These are phyloP conservation scores for Coemansia reversa DNA, from an alignment of 192 early-diverging fungal species.

Conservation along the genomic window DNA sequence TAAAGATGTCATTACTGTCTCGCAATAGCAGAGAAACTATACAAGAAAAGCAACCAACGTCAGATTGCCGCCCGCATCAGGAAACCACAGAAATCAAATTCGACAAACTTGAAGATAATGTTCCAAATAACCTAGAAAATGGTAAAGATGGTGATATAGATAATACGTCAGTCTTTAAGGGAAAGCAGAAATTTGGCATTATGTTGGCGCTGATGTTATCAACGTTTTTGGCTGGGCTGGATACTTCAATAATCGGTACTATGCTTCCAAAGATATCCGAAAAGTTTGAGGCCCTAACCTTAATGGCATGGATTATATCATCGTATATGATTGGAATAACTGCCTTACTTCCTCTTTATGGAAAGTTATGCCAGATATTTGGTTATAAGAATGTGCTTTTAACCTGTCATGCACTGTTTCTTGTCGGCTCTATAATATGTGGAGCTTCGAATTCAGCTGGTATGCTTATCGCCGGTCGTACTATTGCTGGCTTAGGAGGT, in stretches of 20 bases:
- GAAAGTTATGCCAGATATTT: conserved; percentile 79
- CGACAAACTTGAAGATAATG: no score
- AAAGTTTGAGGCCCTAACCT: conserved; percentile 58
- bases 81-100: no score
- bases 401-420: conserved; percentile 54
- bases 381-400: conserved; percentile 63
- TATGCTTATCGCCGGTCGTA: conserved; percentile 70
- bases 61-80: no score
- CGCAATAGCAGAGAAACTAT: no score
- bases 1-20: no score
- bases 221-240: conserved; percentile 61
- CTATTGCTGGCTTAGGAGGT: conserved; percentile 66
- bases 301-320: conserved; percentile 76
- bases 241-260: conserved; percentile 65
- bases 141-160: no score
- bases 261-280: conserved; percentile 61
- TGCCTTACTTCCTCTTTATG: conserved; percentile 77
- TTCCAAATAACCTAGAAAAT: no score
- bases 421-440: conserved; percentile 55
- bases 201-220: conserved; percentile 53
- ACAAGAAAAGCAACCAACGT: no score
- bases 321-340: conserved; percentile 67
- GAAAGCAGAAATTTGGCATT: conserved; percentile 38
- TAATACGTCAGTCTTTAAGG: no score
- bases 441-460: conserved; percentile 58